A percentile compares a stretch with the other conserved stretches of the same genome.
These are phyloP conservation scores for Hordeum vulgare DNA, from an alignment of 176 grass and related monocot species.

Conservation along the genomic window DNA sequence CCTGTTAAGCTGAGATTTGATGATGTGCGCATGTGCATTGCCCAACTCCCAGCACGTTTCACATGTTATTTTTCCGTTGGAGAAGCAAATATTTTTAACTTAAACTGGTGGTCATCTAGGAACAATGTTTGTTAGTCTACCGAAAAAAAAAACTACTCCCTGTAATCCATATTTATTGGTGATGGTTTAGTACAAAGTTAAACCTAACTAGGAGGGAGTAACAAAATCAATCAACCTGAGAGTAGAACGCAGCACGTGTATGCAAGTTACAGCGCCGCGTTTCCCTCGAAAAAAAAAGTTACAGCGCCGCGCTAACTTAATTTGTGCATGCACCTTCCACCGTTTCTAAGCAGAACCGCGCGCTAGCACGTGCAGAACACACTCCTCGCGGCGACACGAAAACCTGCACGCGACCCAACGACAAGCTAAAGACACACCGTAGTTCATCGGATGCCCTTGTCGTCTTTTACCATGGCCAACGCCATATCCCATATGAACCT, in stretches of 20 bases:
- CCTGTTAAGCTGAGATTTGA: background rate
- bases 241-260: no score
- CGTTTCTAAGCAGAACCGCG: background rate
- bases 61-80: background rate
- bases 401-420: background rate
- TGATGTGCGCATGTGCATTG: background rate
- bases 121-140: no score
- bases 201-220: no score
- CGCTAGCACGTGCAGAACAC: conserved; percentile 9
- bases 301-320: no score
- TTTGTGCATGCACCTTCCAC: background rate
- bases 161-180: no score
- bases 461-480: background rate
- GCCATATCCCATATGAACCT: background rate
- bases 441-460: conserved; percentile 4
- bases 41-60: background rate
- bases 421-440: background rate
- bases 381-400: background rate
- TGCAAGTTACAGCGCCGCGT: no score
- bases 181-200: no score
- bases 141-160: no score
- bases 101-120: no score
- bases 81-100: background rate
- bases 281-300: no score
- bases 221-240: no score